Percentiles rank a stretch among this genome's conserved stretches.
These are phyloP conservation scores for Sodiomyces alkalinus DNA, from an alignment of 2,329 filamentous ascomycete species.

Conservation along the genomic window DNA sequence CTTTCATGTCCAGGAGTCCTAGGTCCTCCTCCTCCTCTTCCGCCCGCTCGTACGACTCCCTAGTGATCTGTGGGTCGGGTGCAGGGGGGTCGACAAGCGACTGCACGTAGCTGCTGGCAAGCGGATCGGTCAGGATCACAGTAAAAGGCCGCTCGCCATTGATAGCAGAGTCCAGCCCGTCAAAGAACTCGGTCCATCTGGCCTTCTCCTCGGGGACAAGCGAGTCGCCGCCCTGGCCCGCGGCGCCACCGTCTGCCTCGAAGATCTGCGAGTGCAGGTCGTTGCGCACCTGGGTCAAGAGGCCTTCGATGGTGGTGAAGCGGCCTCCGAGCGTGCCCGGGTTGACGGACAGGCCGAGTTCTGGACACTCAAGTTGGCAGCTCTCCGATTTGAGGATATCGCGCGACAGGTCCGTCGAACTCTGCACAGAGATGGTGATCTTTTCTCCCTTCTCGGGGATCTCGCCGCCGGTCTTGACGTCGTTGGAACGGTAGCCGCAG, in stretches of 20 bases:
- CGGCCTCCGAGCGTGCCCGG: conserved; percentile 88
- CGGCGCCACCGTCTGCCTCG: conserved; percentile 52
- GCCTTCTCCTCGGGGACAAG: conserved; percentile 48
- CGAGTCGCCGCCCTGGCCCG: conserved; percentile 55
- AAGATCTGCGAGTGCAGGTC: conserved; percentile 85
- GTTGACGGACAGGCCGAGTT: conserved; percentile 76
- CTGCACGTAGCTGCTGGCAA: conserved; percentile 90
- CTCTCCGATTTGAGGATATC: conserved; percentile 95
- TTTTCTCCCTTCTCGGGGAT: conserved; percentile 75
- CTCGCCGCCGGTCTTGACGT: conserved; percentile 93
- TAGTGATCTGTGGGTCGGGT: conserved; percentile 63
- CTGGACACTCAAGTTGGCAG: conserved; percentile 72
- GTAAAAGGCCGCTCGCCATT: conserved; percentile 67
- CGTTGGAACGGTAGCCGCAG: conserved; percentile 90
- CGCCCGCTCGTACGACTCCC: conserved; percentile 74
- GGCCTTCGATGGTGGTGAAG: conserved; percentile 92
- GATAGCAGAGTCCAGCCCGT: conserved; percentile 60
- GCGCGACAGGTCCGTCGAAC: conserved; percentile 57
- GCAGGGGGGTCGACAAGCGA: conserved; percentile 60
- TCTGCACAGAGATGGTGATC: conserved; percentile 60
- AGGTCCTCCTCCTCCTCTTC: conserved; percentile 89
- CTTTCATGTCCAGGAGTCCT: conserved; percentile 83
- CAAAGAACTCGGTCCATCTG: conserved; percentile 74
- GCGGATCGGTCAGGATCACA: conserved; percentile 69
- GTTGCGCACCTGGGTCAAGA: conserved; percentile 81